Base-by-base conservation (phyloP, 2,329 filamentous ascomycete genomes). In the Penicillium aurantiogriseum region DNA sequence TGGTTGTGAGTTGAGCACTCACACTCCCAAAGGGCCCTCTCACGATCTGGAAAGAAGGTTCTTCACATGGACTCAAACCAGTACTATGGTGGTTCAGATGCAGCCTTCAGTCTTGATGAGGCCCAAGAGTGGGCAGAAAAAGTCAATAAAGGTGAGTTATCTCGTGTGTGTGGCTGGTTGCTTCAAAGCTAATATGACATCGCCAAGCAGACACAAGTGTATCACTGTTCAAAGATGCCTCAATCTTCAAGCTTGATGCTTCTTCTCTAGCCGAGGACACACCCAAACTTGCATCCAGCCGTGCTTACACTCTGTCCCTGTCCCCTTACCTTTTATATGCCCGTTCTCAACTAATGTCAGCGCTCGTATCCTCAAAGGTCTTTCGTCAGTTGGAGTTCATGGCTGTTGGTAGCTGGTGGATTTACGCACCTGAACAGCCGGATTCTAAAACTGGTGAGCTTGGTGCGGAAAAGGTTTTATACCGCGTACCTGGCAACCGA, bases 301-400 rank as follows among this genome's bases (percentile, higher is more conserved):
- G 92, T 64, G 83, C 88, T 31, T 97, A 97, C 74, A 91, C 88
- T 38, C 76, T 99, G 40, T 88, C 91, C 1, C 81, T 97, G 10
- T 89, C 91, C 21, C 92, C 94, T 7, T 90, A 95, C 68, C 80
- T 97, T 61, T 87, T 97, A 52, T 94, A 97, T 74, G 85, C 90
- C 10, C 88, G 88, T 53, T 96, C 92, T 2, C 81, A 85, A 63
- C 82, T 97, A 35, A 80, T 97, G 5, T 84, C 86, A 9, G 84
- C 87, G 67, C 84, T 97, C 17, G 90, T 97, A n/a, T 91, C 92
- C 2, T 96, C 93, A 7, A 89, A 88, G 65, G 89, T 92, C 13
- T 93, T 93, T 69, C 85, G 88, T 23, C 92, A 97, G 76, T 83
- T 99, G 46, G 93, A 97, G 71, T 97, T 97, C 66, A 85, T 94